Base-by-base conservation (phyloP, 1,284 basidiomycete genomes). In the Hortiboletus rubellus region DNA sequence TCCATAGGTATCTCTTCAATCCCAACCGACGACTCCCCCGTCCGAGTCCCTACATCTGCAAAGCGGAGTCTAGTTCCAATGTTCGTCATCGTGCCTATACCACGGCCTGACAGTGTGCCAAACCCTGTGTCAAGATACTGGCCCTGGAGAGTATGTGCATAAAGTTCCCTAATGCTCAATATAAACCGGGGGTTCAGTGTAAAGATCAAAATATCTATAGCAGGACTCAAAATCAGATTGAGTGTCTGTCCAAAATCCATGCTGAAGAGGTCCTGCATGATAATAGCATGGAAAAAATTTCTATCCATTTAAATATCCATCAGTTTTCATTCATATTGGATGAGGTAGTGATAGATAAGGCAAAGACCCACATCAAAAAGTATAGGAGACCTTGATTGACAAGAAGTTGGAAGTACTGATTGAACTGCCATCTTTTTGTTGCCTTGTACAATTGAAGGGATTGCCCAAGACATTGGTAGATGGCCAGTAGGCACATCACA, bases 351-450 rank as follows among this genome's bases (percentile, higher is more conserved):
- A 42, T 2, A 37, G 5, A 24, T 1, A 10, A 3, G 15, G 3
- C 5, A 12, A 12, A 30, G 2, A 52, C 61, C 3, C 9, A 63
- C 61, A 52, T 27, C 2, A 52, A 0, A 17, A 62, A 62, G 38
- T 62, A 62, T 1, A 63, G 6, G 5, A 62, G 27, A n/a, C 61
- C 61, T 48, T 63, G 49, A 8, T 38, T 8, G 11, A 43, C 22
- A 10, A 62, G 38, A 2, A 62, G 40, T 17, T 42, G 17, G 11
- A 63, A 22, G 40, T 60, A 63, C 17, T 24, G 30, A 34, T 63
- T 63, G 24, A 51, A 18, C 9, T 45, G 38, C 60, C 57, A 63
- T 36, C 3, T 38, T 18, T 17, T 41, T 11, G 38, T 60, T 8
- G 10, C 27, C 17, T 14, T 42, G n/a, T 50, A 52, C 2, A 50